phyloP scores from a whole-genome alignment of 148 eudicot genomes.

The Nepenthes gracilis region DNA sequence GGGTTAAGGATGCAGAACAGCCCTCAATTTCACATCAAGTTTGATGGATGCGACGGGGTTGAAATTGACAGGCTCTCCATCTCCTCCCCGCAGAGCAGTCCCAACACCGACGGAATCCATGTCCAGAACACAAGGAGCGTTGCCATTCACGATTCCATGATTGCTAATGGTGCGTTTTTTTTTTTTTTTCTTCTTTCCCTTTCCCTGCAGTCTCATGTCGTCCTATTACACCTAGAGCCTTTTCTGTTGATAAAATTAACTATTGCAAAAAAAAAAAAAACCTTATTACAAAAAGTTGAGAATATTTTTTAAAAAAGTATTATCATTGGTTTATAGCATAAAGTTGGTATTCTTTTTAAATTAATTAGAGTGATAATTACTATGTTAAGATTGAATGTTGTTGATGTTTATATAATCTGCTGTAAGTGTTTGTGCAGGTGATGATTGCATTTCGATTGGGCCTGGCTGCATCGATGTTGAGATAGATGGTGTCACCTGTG shows the following conservation, averaged over 20 bases:
- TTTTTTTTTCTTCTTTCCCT: not conserved
- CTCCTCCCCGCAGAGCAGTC: slow-evolving; percentile 73
- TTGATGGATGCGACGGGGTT: slow-evolving; percentile 92
- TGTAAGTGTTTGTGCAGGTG: slow-evolving; percentile 34
- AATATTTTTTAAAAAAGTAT: no score
- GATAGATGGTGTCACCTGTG: slow-evolving; percentile 74
- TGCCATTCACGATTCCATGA: slow-evolving; percentile 72
- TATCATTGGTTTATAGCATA: no score
- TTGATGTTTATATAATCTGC: not conserved
- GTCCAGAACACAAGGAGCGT: slow-evolving; percentile 58
- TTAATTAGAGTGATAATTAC: no score
- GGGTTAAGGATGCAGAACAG: slow-evolving; percentile 71
- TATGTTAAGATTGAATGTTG: no score
- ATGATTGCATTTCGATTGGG: slow-evolving; percentile 96
- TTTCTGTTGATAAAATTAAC: no score
- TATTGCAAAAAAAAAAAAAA: no score
- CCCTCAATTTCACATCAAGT: slow-evolving; percentile 88
- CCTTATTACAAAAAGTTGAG: no score
- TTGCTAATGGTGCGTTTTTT: slow-evolving; percentile 51
- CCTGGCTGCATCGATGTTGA: slow-evolving; percentile 74
- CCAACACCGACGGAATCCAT: slow-evolving; percentile 96
- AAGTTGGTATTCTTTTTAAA: no score
- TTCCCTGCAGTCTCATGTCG: not conserved
- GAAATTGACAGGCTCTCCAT: slow-evolving; percentile 66
- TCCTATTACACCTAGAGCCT: not conserved